Evolutionary conservation across 371 early-diverging fungal species (phyloP), one percentile per base, ranked within the genome.

Genomic region (Rhizopus microsporus): DNA sequence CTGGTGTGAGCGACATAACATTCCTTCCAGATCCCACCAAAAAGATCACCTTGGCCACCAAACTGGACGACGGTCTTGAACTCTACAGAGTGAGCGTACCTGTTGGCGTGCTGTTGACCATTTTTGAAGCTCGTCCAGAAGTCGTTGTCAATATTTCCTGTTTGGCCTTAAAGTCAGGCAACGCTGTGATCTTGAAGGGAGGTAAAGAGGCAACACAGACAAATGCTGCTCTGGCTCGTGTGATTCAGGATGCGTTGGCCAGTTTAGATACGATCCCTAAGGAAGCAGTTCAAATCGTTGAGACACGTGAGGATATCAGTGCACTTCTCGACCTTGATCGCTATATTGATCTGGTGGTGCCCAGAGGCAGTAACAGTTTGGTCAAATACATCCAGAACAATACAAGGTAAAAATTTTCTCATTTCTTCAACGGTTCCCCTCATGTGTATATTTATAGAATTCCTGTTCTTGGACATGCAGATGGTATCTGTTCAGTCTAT

Each of bases 101-200:
- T 38, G 93, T 98, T 16, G 98, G 98, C 34, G 96, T 95, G 13
- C 73, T 95, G 42, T 73, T 98, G 72, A 93, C 95, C 56, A 98
- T 98, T 54, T 98, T 98, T 61, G 98, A 98, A 72, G 95, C 98
- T 15, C 85, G 98, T 23, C 98, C 98, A n/a, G 98, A 98, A 72
- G 98, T 98, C 1, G 94, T 96, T 15, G 96, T 96, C 17, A 95
- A 98, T 62, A 96, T 98, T 56, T 89, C 95, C 0, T 89, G 91
- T n/a, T 75, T 98, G 65, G 93, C 96, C 3, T 84, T 98, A 57
- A 98, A 98, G 71, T 94, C 95, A 9, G 93, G 90, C 57, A 98
- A 98, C 74, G 96, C 98, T 6, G 96, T 94, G 0, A 95, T 98
- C 43, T 84, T 98, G 51, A 98, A 97, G 84, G 97, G 98, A 39